Base-by-base conservation (phyloP, 1,284 basidiomycete species). In the Retiboletus flavoniger region DNA sequence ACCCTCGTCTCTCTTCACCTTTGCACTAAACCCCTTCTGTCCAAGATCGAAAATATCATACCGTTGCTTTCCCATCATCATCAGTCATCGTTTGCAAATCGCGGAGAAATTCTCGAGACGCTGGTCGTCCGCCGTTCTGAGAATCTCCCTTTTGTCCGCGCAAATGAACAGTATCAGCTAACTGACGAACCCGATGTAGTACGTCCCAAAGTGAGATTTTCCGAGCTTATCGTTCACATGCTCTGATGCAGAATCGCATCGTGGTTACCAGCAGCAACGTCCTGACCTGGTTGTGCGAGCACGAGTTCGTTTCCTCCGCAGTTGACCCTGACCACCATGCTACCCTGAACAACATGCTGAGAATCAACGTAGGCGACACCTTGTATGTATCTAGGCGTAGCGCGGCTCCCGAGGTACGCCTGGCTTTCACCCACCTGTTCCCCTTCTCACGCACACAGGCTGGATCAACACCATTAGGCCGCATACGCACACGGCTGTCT, bases 381-480 rank as follows among this genome's bases (percentile, higher is more conserved):
- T 55, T 85, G 21, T 85, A 77, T 71, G 61, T 85, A 7, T 71
- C 78, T 9, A 73, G 67, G 42, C 74, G 82, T 32, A 73, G 68
- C 49, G 75, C 73, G 50, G 70, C 72, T 24, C 70, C 77, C 16
- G 77, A 83, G 67, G 79, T 78, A 61, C 38, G 72, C 62, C 40
- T 63, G 35, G 39, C 36, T 50, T 48, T 26, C 54, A 34, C 43
- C 35, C n/a, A 36, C 42, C n/a, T 26, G 19, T 44, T 47, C 28
- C 49, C 55, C 21, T 55, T 60, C 61, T 68, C 60, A 64, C 63
- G 14, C 48, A 19, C 46, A 24, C 70, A 91, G 91, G 93, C 88
- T 59, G 93, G 92, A 40, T 92, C 90, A 65, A 96, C 94, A 1
- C 74, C 81, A 4, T 76, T 98, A 32, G 95, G 95, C 47, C 80